Evolutionary conservation across 2,329 filamentous ascomycete species (phyloP), one percentile per base, ranked within the genome.

Genomic region (Penicillium hordei): DNA sequence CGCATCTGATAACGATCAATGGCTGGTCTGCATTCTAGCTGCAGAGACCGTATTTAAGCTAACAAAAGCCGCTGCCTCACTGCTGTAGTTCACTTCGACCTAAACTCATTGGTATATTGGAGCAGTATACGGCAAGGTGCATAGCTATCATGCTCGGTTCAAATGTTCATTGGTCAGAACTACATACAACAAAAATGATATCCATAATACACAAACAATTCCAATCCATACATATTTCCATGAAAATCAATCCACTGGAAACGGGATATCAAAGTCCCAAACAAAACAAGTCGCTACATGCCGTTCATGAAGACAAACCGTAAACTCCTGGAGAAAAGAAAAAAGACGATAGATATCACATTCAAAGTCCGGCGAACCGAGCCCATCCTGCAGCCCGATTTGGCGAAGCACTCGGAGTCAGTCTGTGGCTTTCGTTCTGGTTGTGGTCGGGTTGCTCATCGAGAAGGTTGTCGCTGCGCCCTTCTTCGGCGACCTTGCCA

Each of bases 401-500:
- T 2, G 69, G 63, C 1, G 55, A 59, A 29, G 67, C 55, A 23
- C 25, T 61, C 17, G 61, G 58, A 17, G 44, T 60, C 48, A 62
- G 59, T 29, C 48, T 54, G 55, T 51, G 60, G 60, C 3, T 50
- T 44, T 34, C 38, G 19, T 15, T 52, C 25, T 64, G 59, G 31
- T 52, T 58, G 55, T 45, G 60, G 63, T 5, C 44, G 5, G 59
- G 34, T 5, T 42, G 19, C 50, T 61, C 55, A 17, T 62, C 63
- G 48, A 60, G 59, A 46, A 53, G 58, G 21, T 59, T 67, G 10
- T 70, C 69, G 19, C 73, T 69, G 25, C 78, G 70, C 5, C 78
- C 78, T 68, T 80, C 78, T 58, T 80, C 78, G 0, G 74, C 78
- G 15, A 79, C 65, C 55, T 79, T 79, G 2, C 78, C 78, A 56